These are phyloP conservation scores for Physocladia obscura DNA, from an alignment of 192 early-diverging fungal species.

Conservation along the genomic window DNA sequence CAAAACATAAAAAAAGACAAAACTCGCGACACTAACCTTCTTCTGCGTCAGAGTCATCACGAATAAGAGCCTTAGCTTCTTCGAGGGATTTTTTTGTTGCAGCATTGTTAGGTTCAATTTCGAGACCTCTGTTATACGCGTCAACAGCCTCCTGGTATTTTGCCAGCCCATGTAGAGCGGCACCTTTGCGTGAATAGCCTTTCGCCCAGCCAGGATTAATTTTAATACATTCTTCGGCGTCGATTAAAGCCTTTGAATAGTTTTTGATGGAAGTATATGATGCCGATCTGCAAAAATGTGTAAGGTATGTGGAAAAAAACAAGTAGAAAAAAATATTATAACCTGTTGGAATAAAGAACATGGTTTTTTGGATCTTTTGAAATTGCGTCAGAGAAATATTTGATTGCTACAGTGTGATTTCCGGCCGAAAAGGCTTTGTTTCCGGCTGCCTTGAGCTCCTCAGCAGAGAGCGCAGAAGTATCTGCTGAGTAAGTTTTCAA, in stretches of 20 bases:
- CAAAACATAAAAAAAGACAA: constrained; percentile 20
- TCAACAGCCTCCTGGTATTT: constrained; percentile 70
- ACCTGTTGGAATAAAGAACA: constrained; percentile 87
- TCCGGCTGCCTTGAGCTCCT: constrained; percentile 74
- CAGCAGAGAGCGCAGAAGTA: constrained; percentile 39
- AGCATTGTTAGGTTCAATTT: constrained; percentile 76
- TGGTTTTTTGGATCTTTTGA: constrained; percentile 85
- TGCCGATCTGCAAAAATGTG: constrained; percentile 62
- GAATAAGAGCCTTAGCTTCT: constrained; percentile 69
- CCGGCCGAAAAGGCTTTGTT: constrained; percentile 84
- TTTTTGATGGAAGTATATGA: constrained; percentile 75
- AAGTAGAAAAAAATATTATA: not conserved
- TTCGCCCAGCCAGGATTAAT: constrained; percentile 85
- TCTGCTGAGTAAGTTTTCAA: not conserved
- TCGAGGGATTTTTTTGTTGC: constrained; percentile 72
- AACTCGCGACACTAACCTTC: not conserved
- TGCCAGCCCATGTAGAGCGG: constrained; percentile 77
- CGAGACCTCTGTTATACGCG: constrained; percentile 74
- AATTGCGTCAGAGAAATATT: constrained; percentile 80
- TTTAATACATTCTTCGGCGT: constrained; percentile 83
- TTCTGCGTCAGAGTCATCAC: not conserved
- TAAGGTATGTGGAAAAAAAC: not conserved
- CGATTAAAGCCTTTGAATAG: constrained; percentile 74
- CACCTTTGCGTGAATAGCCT: constrained; percentile 88
- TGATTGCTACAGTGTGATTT: constrained; percentile 74